phyloP scores from a whole-genome alignment of 2,329 filamentous ascomycete species.

The Chrysoporthe deuterocubensis region DNA sequence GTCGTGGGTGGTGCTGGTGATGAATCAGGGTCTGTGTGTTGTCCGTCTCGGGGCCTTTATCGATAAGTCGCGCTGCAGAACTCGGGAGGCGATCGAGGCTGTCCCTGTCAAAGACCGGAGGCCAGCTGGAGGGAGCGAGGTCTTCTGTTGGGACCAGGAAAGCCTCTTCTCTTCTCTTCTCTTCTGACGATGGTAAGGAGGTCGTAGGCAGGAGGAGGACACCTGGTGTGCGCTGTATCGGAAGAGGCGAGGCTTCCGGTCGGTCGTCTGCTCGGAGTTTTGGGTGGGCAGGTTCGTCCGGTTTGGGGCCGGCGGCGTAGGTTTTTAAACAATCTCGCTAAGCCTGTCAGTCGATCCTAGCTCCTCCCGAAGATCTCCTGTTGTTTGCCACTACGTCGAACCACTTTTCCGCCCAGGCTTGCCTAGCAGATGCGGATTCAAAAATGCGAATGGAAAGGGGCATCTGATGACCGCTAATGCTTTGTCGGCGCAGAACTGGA shows the following conservation, averaged over 20 bases:
- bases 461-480: not conserved
- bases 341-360: slow-evolving; percentile 24
- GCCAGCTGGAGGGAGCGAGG: not conserved
- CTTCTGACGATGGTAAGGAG: not conserved
- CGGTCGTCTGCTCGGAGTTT: slow-evolving; percentile 7
- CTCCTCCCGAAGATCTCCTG: slow-evolving; percentile 28
- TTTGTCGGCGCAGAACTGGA: not conserved
- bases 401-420: slow-evolving; percentile 23
- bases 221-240: slow-evolving; percentile 6
- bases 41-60: slow-evolving; percentile 12
- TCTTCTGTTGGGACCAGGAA: not conserved
- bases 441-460: not conserved
- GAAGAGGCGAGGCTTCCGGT: slow-evolving; percentile 6
- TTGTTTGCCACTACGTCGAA: slow-evolving; percentile 30
- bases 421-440: not conserved
- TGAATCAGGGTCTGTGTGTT: slow-evolving; percentile 2
- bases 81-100: not conserved
- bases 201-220: not conserved
- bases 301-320: slow-evolving; percentile 14
- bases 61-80: slow-evolving; percentile 23
- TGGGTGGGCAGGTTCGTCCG: slow-evolving; percentile 9
- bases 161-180: not conserved
- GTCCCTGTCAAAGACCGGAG: not conserved
- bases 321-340: slow-evolving; percentile 28
- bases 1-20: not conserved